Evolutionary conservation across 2,329 filamentous ascomycete genomes (phyloP), one percentile per base, ranked within the genome.

Genomic region (Penicillium sp.): DNA sequence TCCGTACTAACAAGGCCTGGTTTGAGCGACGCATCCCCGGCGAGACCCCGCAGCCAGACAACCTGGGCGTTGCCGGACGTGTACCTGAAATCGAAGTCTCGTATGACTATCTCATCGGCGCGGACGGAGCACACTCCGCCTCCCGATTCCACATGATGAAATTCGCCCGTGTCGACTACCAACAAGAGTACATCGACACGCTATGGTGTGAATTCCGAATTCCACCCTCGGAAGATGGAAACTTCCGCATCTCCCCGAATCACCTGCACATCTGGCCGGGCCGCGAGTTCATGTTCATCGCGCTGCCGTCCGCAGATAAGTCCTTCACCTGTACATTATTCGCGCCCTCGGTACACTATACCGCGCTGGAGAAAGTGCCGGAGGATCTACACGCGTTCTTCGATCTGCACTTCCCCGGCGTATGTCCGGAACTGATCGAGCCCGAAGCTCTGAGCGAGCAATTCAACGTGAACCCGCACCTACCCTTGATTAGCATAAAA

Each of bases 251-350:
- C 68, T 95, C 92, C 0, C 92, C 93, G 1, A 91, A 97, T 71
- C 93, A 98, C 75, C 84, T 99, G 1, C 95, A 99, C 78, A 99
- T 99, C 74, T 99, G 95, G 95, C 95, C 95, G 0, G 93, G 91
- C 35, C 89, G 89, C 70, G 88, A 93, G 45, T 94, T 95, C 72
- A 98, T 99, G 96, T 99, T 99, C 79, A 99, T 99, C 73, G 96
- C 95, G 19, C 93, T 99, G 47, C 94, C 95, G 0, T 84, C 83
- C n/a, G 76, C 92, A 78, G 93, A 98, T 75, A 93, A 92, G 60
- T 91, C 92, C 2, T 99, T 99, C 75, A 97, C 93, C 0, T 96
- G 93, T 77, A 99, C 96, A 0, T 85, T 99, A 3, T 99, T 99
- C 76, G 86, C 96, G 42, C 91, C 93, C 0, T 86, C 89, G 40